A percentile compares a stretch with the other conserved stretches of the same genome.
These are phyloP conservation scores for Stemphylium beticola DNA, from an alignment of 2,329 filamentous ascomycete genomes.

Conservation along the genomic window DNA sequence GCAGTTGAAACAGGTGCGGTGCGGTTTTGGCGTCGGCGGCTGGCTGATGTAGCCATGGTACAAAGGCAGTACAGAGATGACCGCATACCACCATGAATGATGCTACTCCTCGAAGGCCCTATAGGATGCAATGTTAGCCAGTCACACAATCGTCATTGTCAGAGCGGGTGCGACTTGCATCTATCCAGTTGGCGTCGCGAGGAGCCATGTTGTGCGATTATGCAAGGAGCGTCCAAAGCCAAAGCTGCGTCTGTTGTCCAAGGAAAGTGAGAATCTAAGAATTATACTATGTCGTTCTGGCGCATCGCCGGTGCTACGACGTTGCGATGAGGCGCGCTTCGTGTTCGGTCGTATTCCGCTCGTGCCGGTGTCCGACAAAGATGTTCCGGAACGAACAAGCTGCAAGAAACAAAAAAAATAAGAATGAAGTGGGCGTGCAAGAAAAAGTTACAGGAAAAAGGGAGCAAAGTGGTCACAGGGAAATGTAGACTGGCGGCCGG, in stretches of 20 bases:
- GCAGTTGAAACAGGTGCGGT: conserved; percentile 62
- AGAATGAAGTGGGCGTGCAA: too few species aligned
- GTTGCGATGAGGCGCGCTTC: background rate
- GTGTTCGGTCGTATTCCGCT: background rate
- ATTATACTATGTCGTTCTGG: conserved; percentile 5
- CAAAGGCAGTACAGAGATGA: conserved; percentile 52
- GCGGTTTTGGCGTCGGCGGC: conserved; percentile 51
- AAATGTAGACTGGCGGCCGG: conserved; percentile 5
- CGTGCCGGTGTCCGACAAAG: conserved; percentile 6
- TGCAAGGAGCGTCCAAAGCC: conserved; percentile 5
- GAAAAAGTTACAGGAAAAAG: background rate
- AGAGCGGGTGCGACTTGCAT: conserved; percentile 35
- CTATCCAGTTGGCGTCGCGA: conserved; percentile 49
- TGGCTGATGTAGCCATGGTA: conserved; percentile 50
- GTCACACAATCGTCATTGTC: conserved; percentile 14
- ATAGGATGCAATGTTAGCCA: conserved; percentile 27
- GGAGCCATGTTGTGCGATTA: conserved; percentile 38
- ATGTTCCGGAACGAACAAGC: conserved; percentile 1
- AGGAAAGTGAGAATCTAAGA: conserved; percentile 11
- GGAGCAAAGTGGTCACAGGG: background rate
- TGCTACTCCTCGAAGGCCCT: conserved; percentile 53
- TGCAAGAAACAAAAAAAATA: background rate
- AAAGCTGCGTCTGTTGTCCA: conserved; percentile 16
- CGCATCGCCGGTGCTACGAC: conserved; percentile 19
- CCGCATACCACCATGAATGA: conserved; percentile 53